Conservation (phyloP, 805 yeast species). For the Yarrowia sp. region DNA sequence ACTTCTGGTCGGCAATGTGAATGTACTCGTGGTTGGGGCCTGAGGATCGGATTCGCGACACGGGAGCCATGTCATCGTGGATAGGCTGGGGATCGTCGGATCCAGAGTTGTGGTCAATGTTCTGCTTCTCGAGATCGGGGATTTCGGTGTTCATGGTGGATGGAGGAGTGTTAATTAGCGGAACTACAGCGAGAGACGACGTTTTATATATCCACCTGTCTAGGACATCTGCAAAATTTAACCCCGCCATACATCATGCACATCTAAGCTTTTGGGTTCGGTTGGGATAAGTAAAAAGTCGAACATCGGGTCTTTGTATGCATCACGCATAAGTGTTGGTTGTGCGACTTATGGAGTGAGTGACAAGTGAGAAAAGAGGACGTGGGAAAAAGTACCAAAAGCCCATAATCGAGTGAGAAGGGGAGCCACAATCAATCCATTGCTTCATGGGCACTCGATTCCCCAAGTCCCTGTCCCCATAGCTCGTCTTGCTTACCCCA, state of each 20-base stretch:
- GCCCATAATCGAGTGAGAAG: no score
- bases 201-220: conserved; percentile 7
- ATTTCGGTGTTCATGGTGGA: conserved; percentile 20
- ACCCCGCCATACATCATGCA: conserved; percentile 36
- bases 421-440: no score
- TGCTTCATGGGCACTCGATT: no score
- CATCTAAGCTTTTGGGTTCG: background rate
- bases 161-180: background rate
- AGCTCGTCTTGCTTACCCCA: conserved; percentile 3
- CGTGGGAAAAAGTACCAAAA: no score
- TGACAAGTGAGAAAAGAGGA: background rate
- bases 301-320: background rate
- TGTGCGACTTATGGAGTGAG: conserved; percentile 7
- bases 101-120: conserved; percentile 37
- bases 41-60: conserved; percentile 42
- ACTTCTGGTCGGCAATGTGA: conserved; percentile 53
- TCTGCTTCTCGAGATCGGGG: conserved; percentile 37
- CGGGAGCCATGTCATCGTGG: conserved; percentile 34
- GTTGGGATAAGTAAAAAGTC: background rate
- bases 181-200: no score
- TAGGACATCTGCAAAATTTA: conserved; percentile 16
- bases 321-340: conserved; percentile 17
- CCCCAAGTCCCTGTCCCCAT: no score
- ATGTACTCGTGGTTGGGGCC: conserved; percentile 46
- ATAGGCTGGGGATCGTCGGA: conserved; percentile 31